Conservation (phyloP, 1,139 yeast genomes). For the Spathaspora jeffriesii region DNA sequence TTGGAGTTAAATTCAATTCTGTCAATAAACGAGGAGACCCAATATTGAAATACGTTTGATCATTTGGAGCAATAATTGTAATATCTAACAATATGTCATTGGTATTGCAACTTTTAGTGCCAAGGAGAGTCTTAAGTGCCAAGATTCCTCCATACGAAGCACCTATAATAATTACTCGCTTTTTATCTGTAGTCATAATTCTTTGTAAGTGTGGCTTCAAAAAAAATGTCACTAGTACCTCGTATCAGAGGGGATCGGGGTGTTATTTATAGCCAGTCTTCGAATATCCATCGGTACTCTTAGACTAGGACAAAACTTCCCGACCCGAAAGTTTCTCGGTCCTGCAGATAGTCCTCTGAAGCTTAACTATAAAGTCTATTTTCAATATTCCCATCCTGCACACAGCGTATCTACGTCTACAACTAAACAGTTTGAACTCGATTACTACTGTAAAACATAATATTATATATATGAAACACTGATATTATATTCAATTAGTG, state of each 20-base stretch:
- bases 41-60: slow-evolving; percentile 19
- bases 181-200: slow-evolving; percentile 5
- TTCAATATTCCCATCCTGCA: too few species aligned
- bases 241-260: not conserved
- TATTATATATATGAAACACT: not conserved
- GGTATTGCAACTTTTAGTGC: not conserved
- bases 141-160: slow-evolving; percentile 33
- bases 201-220: not conserved
- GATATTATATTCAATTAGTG: slow-evolving; percentile 25
- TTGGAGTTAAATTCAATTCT: slow-evolving; percentile 21
- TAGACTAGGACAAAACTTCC: not conserved
- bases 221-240: not conserved
- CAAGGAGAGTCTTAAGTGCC: slow-evolving; percentile 22
- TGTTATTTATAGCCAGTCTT: not conserved
- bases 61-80: slow-evolving; percentile 20
- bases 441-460: not conserved
- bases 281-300: not conserved
- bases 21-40: slow-evolving; percentile 33
- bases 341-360: not conserved
- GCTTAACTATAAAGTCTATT: too few species aligned
- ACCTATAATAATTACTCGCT: slow-evolving; percentile 30
- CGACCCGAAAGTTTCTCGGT: not conserved
- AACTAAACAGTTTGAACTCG: not conserved
- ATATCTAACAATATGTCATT: not conserved
- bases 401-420: not conserved